These are phyloP conservation scores for Limonomyces culmigenus DNA, from an alignment of 1,284 basidiomycete species.

Conservation along the genomic window DNA sequence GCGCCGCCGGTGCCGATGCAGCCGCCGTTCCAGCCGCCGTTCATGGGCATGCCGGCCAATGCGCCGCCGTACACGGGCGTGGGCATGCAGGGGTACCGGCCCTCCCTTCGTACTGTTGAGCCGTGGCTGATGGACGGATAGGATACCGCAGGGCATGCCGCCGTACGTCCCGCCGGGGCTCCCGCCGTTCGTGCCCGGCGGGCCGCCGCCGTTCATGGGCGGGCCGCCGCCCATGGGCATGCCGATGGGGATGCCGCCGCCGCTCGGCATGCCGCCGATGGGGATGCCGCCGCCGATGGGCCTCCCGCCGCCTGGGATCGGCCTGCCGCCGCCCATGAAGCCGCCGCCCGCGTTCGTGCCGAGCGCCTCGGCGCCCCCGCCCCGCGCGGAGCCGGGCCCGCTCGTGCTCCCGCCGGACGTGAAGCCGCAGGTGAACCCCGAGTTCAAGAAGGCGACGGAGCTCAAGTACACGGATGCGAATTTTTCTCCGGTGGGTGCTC, in stretches of 20 bases:
- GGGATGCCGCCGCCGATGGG: conserved; percentile 9
- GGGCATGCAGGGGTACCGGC: no score
- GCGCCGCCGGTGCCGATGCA: conserved; percentile 17
- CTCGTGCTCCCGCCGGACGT: conserved; percentile 39
- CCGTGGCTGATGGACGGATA: no score
- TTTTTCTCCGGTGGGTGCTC: conserved; percentile 46
- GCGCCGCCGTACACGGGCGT: no score
- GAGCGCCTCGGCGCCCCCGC: conserved; percentile 3
- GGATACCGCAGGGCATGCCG: no score
- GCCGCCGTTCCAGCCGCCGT: conserved; percentile 17
- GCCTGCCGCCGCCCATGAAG: no score
- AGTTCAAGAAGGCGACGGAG: conserved; percentile 63
- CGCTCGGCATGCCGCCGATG: conserved; percentile 8
- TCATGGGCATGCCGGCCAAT: no score
- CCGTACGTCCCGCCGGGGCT: no score
- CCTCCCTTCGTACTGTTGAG: no score
- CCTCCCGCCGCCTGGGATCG: no score
- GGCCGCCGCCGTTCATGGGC: conserved; percentile 16
- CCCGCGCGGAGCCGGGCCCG: conserved; percentile 11
- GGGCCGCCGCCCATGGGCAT: no score
- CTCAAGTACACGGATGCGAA: conserved; percentile 65
- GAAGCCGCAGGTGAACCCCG: conserved; percentile 45
- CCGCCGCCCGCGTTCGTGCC: conserved; percentile 13
- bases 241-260: conserved; percentile 8
- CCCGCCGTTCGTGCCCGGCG: conserved; percentile 15